phyloP scores from a whole-genome alignment of 2,329 filamentous ascomycete species.

The Hypoxylon sp. region DNA sequence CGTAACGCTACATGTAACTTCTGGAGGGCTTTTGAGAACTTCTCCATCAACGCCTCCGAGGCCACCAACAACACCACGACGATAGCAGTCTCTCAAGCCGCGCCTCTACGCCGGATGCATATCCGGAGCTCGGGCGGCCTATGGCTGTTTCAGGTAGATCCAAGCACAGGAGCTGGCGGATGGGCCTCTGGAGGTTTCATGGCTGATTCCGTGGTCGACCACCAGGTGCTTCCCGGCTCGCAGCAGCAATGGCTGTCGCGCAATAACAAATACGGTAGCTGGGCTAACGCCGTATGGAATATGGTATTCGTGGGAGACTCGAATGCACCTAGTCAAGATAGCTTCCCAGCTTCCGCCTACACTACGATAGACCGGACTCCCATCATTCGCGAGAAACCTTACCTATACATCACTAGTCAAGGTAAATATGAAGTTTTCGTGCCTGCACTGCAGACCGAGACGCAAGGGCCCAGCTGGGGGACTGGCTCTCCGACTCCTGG shows the following conservation, averaged over 20 bases:
- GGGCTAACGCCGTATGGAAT: slow-evolving; percentile 54
- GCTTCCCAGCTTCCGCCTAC: slow-evolving; percentile 49
- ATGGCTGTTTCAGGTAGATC: slow-evolving; percentile 53
- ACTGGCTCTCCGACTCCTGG: slow-evolving; percentile 45
- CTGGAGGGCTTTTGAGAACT: slow-evolving; percentile 53
- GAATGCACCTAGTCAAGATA: slow-evolving; percentile 47
- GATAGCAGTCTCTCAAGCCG: slow-evolving; percentile 53
- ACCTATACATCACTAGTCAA: slow-evolving; percentile 44
- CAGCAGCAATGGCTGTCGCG: slow-evolving; percentile 54
- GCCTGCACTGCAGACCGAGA: slow-evolving; percentile 48
- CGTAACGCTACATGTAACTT: slow-evolving; percentile 54
- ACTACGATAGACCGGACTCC: slow-evolving; percentile 50
- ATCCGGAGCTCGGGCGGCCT: slow-evolving; percentile 50
- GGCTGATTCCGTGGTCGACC: slow-evolving; percentile 52
- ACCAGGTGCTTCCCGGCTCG: slow-evolving; percentile 51
- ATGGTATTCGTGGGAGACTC: slow-evolving; percentile 53
- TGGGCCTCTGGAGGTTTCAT: slow-evolving; percentile 53
- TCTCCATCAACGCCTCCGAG: slow-evolving; percentile 50
- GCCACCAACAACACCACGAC: slow-evolving; percentile 52
- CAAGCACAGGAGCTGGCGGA: slow-evolving; percentile 49
- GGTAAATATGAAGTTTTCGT: slow-evolving; percentile 50
- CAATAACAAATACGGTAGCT: slow-evolving; percentile 52
- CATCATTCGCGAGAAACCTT: slow-evolving; percentile 52
- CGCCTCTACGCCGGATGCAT: slow-evolving; percentile 51
- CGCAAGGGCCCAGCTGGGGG: slow-evolving; percentile 49